phyloP scores from a whole-genome alignment of 768 basidiomycete species.

The Cyathus striatus region DNA sequence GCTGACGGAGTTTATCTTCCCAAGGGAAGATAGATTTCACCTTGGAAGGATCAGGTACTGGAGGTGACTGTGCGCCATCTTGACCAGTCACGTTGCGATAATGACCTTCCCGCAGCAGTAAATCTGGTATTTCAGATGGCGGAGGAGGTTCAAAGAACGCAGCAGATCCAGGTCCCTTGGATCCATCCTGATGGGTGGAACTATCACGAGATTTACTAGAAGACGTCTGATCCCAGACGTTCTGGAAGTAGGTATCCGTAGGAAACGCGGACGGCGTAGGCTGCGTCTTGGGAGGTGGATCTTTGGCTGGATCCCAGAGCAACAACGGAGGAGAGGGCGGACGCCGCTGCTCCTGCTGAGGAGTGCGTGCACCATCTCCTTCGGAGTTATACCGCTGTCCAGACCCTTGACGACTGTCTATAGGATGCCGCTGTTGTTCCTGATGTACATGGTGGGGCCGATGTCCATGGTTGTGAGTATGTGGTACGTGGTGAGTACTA shows the following conservation, averaged over 20 bases:
- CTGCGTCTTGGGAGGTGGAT: slow-evolving; percentile 68
- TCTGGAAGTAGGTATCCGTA: slow-evolving; percentile 73
- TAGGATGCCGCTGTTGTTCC: slow-evolving; percentile 7
- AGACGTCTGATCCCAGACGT: slow-evolving; percentile 76
- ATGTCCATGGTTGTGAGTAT: slow-evolving; percentile 11
- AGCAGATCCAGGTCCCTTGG: slow-evolving; percentile 32
- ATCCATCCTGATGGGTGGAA: slow-evolving; percentile 21
- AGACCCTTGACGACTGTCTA: slow-evolving; percentile 7
- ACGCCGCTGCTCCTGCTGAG: slow-evolving; percentile 28
- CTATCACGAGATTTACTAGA: slow-evolving; percentile 32
- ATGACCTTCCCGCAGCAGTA: slow-evolving; percentile 65
- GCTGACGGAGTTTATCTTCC: slow-evolving; percentile 71
- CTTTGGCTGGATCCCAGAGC: slow-evolving; percentile 76
- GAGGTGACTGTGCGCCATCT: slow-evolving; percentile 29
- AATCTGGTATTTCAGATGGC: slow-evolving; percentile 58
- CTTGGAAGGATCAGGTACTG: slow-evolving; percentile 65
- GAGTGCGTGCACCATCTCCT: slow-evolving; percentile 8
- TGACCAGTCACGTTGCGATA: slow-evolving; percentile 64
- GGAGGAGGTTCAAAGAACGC: slow-evolving; percentile 60
- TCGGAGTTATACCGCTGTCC: slow-evolving; percentile 11
- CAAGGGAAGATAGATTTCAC: slow-evolving; percentile 90
- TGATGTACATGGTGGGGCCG: no score
- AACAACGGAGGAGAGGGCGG: slow-evolving; percentile 60
- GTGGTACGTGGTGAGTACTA: slow-evolving; percentile 6
- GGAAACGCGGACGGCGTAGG: slow-evolving; percentile 59